Percentiles rank a stretch among this genome's conserved stretches.
phyloP scores from a whole-genome alignment of 306 rosid species.

The Glycine tomentella region DNA sequence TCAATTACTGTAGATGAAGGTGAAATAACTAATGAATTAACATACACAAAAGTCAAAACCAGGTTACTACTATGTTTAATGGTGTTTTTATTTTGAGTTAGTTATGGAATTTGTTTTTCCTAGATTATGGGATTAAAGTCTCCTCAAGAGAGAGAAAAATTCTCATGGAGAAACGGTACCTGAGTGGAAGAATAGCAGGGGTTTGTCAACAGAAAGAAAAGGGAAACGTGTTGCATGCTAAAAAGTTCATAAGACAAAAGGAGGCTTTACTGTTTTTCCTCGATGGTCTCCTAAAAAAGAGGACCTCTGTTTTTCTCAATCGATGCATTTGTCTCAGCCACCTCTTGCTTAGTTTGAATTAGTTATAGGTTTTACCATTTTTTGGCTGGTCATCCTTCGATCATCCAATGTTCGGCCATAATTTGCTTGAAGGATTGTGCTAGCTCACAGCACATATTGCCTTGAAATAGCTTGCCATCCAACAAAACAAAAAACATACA shows the following conservation, averaged over 20 bases:
- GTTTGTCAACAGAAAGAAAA: constrained; percentile 27
- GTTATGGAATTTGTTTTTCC: background rate
- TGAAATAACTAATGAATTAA: background rate
- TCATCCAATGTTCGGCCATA: constrained; percentile 23
- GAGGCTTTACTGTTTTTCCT: constrained; percentile 53
- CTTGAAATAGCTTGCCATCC: too few species aligned
- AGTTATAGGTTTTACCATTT: constrained; percentile 64
- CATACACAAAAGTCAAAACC: background rate
- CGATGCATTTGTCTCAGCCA: constrained; percentile 46
- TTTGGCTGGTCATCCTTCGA: constrained; percentile 42
- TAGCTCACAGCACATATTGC: background rate
- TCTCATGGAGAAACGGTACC: too few species aligned
- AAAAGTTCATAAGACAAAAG: constrained; percentile 41
- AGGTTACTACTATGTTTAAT: too few species aligned
- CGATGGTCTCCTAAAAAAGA: constrained; percentile 69
- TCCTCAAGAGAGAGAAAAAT: too few species aligned
- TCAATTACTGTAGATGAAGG: constrained; percentile 18
- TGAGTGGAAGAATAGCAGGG: too few species aligned
- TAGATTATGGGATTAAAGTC: constrained; percentile 17
- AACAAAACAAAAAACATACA: too few species aligned
- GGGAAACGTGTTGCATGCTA: constrained; percentile 41
- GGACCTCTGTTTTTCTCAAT: constrained; percentile 51
- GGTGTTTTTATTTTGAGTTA: background rate
- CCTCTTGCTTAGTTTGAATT: constrained; percentile 60
- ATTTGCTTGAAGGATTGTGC: background rate